Base-by-base conservation (phyloP, 176 grass and related monocot genomes). In the Triticum dicoccoides region DNA sequence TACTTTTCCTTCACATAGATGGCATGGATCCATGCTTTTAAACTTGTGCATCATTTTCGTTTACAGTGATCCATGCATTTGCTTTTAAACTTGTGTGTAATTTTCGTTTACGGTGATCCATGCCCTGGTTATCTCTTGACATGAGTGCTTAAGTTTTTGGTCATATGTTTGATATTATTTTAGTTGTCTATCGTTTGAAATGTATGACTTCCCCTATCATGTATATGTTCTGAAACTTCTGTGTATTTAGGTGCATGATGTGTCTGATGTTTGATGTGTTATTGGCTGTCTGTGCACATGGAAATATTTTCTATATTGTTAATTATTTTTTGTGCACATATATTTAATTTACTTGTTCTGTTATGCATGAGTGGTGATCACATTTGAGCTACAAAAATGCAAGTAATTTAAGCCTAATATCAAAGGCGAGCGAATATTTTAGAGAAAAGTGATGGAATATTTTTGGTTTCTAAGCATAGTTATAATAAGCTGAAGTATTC, bases 211-310 rank as follows among this genome's bases (percentile, higher is more conserved):
- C 15, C 12, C 24, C 37, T 71, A 18, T 35, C 47, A 69, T 20
- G 71, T 37, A 67, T 77, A 71, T 83, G 29, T 34, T 83, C 30
- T 82, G 20, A 83, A 83, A 70, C 66, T 38, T 24, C 38, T 11
- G 38, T 24, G n/a, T 59, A 72, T 39, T 83, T 73, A 58, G 20
- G 24, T 23, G 34, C 45, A 61, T 37, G 49, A 59, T 56, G 4
- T 83, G 21, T 59, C n/a, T 11, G 1, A 14, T 38, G 37, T 38
- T 38, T 38, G 37, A 38, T 38, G 37, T 62, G 32, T 59, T 73
- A 72, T 83, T 25, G 9, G 52, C 2, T 69, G 38, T 35, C 11
- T 15, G 37, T 38, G 37, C 37, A 38, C 37, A 38, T 38, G 37
- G 37, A 38, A 38, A 38, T 38, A 38, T 38, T 38, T 6, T 6